A percentile compares a stretch with the other conserved stretches of the same genome.
Evolutionary conservation across 1,139 yeast species (phyloP).

Genomic region (Magnusiomyces suaveolens): DNA sequence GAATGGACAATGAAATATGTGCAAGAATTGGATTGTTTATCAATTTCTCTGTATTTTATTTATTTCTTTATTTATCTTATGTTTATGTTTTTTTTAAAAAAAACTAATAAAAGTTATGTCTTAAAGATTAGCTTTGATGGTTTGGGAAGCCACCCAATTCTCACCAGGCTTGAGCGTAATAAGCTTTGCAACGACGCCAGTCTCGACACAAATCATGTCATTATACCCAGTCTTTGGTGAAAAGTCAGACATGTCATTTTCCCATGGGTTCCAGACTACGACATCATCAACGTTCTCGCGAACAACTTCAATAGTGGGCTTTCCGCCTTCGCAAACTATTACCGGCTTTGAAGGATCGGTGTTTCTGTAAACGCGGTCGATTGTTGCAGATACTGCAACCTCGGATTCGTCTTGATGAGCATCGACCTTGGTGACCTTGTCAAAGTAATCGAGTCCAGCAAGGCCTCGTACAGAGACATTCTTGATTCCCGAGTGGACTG

Average conservation of each 20-base stretch:
- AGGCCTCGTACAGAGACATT: slow-evolving; percentile 70
- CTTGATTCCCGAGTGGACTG: slow-evolving; percentile 57
- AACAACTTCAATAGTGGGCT: slow-evolving; percentile 52
- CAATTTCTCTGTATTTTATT: neutral
- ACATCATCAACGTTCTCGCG: slow-evolving; percentile 70
- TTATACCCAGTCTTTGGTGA: slow-evolving; percentile 75
- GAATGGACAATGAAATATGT: neutral
- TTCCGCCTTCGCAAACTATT: slow-evolving; percentile 56
- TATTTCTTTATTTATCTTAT: neutral
- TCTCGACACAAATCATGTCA: slow-evolving; percentile 88
- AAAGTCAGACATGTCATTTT: slow-evolving; percentile 76
- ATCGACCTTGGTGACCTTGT: slow-evolving; percentile 55
- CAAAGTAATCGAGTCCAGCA: slow-evolving; percentile 58
- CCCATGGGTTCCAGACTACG: slow-evolving; percentile 99
- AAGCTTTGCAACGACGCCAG: slow-evolving; percentile 75
- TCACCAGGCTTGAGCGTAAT: slow-evolving; percentile 53
- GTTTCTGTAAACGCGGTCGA: slow-evolving; percentile 70
- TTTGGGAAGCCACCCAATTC: slow-evolving; percentile 63
- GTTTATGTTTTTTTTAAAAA: neutral
- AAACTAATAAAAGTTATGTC: neutral
- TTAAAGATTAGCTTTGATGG: slow-evolving; percentile 27
- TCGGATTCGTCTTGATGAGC: slow-evolving; percentile 60
- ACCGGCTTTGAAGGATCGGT: slow-evolving; percentile 30
- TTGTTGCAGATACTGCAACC: slow-evolving; percentile 64
- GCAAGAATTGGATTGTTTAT: no score